A percentile compares a stretch with the other conserved stretches of the same genome.
These are phyloP conservation scores for Penicillium paradoxum DNA, from an alignment of 495 filamentous ascomycete genomes.

Conservation along the genomic window DNA sequence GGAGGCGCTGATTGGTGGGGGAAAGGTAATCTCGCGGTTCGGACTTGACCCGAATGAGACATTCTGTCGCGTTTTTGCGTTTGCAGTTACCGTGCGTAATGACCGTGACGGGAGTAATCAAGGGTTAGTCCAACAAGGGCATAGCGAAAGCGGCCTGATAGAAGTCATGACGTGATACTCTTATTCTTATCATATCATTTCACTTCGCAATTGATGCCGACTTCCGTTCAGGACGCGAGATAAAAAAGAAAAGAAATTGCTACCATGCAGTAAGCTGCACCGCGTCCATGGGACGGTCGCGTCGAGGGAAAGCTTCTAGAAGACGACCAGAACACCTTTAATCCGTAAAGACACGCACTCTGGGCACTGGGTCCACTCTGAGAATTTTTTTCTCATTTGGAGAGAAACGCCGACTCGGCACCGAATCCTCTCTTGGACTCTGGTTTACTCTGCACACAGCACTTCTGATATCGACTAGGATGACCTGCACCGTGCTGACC, in stretches of 20 bases:
- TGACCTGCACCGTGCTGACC: conserved; percentile 1
- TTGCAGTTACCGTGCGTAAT: neutral
- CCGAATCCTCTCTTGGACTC: neutral
- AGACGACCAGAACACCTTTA: conserved; percentile 20
- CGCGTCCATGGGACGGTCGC: conserved; percentile 10
- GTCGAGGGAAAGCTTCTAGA: conserved; percentile 19
- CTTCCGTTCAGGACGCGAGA: neutral
- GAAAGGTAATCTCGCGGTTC: neutral
- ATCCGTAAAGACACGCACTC: conserved; percentile 14
- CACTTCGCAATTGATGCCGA: conserved; percentile 7
- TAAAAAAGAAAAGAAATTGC: neutral
- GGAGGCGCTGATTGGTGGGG: conserved; percentile 12
- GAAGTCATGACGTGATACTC: conserved; percentile 25
- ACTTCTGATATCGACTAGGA: neutral
- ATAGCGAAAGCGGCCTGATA: conserved; percentile 24
- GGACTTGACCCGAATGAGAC: conserved; percentile 5
- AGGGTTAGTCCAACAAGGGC: neutral
- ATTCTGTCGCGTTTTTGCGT: conserved; percentile 4
- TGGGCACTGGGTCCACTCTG: conserved; percentile 5
- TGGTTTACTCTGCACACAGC: conserved; percentile 11
- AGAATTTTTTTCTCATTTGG: neutral
- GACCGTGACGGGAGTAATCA: neutral
- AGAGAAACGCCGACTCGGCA: neutral
- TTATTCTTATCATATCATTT: conserved; percentile 23
- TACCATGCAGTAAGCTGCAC: conserved; percentile 6